Percentiles rank a stretch among this genome's conserved stretches.
phyloP scores from a whole-genome alignment of 345 rosid genomes.

The Mangifera indica region DNA sequence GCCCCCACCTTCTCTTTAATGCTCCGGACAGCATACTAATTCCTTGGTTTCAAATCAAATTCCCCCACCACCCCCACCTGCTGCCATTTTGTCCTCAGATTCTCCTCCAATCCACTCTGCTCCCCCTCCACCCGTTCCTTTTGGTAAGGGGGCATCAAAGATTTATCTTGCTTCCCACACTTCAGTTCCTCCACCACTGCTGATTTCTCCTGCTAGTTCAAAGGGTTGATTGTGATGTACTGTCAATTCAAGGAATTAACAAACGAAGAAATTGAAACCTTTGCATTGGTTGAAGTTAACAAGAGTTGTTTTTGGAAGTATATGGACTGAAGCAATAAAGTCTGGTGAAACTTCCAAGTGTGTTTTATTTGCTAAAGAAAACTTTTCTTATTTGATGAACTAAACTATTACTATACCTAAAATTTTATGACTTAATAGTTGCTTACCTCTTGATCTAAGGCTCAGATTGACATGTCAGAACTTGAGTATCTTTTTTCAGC shows the following conservation, averaged over 20 bases:
- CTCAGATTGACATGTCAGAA: slow-evolving; percentile 94
- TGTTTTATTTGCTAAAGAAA: slow-evolving; percentile 24
- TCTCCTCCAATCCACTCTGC: slow-evolving; percentile 41
- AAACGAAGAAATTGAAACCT: slow-evolving; percentile 82
- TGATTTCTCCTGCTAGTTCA: slow-evolving; percentile 43
- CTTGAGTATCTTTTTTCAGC: slow-evolving; percentile 90
- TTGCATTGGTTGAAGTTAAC: slow-evolving; percentile 95
- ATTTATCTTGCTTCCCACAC: slow-evolving; percentile 25
- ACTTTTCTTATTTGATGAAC: slow-evolving; percentile 14
- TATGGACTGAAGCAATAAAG: slow-evolving; percentile 97
- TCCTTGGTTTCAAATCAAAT: slow-evolving; percentile 22
- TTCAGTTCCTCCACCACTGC: slow-evolving; percentile 58
- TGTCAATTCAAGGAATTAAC: too few species aligned
- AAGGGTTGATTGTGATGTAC: slow-evolving; percentile 72
- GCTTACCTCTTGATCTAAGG: slow-evolving; percentile 42
- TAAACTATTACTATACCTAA: slow-evolving; percentile 9
- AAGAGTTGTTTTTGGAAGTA: slow-evolving; percentile 91
- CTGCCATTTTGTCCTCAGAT: slow-evolving; percentile 29
- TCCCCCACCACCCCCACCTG: slow-evolving; percentile 45
- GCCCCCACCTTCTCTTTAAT: slow-evolving; percentile 46
- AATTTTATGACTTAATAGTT: slow-evolving; percentile 13
- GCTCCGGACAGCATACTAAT: slow-evolving; percentile 16
- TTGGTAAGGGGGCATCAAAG: slow-evolving; percentile 30
- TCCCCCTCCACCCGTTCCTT: slow-evolving; percentile 54
- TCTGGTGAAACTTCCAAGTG: slow-evolving; percentile 60